Percentiles rank a stretch among this genome's conserved stretches.
phyloP scores from a whole-genome alignment of 371 early-diverging fungal species.

The Coemansia sp. region DNA sequence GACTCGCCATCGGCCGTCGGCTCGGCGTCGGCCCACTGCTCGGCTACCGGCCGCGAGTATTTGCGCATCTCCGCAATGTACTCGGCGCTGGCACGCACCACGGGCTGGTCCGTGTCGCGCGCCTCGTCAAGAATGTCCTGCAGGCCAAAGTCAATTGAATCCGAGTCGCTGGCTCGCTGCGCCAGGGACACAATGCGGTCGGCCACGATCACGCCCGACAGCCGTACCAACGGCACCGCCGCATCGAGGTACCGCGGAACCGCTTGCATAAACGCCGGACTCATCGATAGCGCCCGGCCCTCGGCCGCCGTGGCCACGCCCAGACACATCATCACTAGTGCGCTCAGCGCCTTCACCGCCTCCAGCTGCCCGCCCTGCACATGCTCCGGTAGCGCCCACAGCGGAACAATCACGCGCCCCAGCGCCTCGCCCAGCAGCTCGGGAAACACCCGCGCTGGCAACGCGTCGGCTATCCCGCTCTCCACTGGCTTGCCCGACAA shows the following conservation, averaged over 20 bases:
- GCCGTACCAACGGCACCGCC: conserved; percentile 22
- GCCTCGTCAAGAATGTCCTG: conserved; percentile 41
- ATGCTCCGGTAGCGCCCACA: conserved; percentile 26
- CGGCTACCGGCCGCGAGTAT: conserved; percentile 12
- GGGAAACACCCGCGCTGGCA: conserved; percentile 9
- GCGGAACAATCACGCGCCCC: conserved; percentile 19
- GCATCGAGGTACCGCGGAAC: conserved; percentile 40
- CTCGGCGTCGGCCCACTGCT: conserved; percentile 16
- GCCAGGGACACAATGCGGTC: conserved; percentile 16
- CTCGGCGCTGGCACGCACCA: conserved; percentile 26
- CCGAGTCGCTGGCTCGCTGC: not conserved
- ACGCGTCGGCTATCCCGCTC: not conserved
- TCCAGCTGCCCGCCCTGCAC: conserved; percentile 10
- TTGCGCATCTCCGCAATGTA: conserved; percentile 30
- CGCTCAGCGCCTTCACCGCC: conserved; percentile 14
- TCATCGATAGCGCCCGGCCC: conserved; percentile 12
- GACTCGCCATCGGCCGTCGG: not conserved
- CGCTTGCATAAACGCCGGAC: conserved; percentile 28
- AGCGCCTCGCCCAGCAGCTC: conserved; percentile 7
- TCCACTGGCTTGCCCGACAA: conserved; percentile 17
- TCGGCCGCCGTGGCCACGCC: conserved; percentile 13
- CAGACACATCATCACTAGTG: conserved; percentile 25
- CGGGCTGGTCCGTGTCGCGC: not conserved
- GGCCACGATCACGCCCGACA: conserved; percentile 40
- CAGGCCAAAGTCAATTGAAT: conserved; percentile 36